These are phyloP conservation scores for Hypomontagnella submonticulosa DNA, from an alignment of 495 filamentous ascomycete genomes.

Conservation along the genomic window DNA sequence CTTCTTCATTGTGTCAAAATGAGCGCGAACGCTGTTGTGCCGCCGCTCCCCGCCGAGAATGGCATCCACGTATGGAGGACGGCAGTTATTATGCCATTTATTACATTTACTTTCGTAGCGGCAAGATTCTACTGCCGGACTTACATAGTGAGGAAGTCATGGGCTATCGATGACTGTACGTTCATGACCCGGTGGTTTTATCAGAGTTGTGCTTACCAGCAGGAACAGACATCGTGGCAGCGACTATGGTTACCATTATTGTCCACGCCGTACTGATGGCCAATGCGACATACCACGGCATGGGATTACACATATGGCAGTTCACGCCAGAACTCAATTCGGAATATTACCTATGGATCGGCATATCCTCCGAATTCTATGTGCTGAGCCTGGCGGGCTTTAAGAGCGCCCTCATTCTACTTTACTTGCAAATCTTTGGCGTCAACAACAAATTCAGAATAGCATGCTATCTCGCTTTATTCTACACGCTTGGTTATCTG, in stretches of 20 bases:
- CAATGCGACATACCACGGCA: conserved; percentile 49
- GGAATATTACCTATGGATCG: conserved; percentile 53
- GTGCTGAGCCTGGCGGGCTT: conserved; percentile 53
- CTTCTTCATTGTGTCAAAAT: conserved; percentile 24
- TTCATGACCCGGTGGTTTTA: background rate
- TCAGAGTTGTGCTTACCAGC: conserved; percentile 13
- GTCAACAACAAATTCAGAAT: conserved; percentile 52
- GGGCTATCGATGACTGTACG: conserved; percentile 46
- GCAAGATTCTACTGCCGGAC: conserved; percentile 46
- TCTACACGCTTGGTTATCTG: conserved; percentile 56
- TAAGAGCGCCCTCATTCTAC: conserved; percentile 52
- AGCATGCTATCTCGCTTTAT: conserved; percentile 52
- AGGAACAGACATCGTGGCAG: conserved; percentile 42
- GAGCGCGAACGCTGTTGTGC: conserved; percentile 39
- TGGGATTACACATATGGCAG: conserved; percentile 50
- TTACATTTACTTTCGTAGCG: conserved; percentile 46
- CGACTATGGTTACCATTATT: conserved; percentile 46
- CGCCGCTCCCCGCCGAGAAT: conserved; percentile 46
- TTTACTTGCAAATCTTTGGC: conserved; percentile 55
- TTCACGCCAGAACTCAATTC: conserved; percentile 47
- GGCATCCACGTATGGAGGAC: conserved; percentile 48
- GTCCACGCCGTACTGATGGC: conserved; percentile 43
- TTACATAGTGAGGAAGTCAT: conserved; percentile 34
- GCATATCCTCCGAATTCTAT: conserved; percentile 53
- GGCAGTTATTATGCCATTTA: conserved; percentile 46